Percentiles rank a stretch among this genome's conserved stretches.
These are phyloP conservation scores for Chalciporus sp. DNA, from an alignment of 1,284 basidiomycete species.

Conservation along the genomic window DNA sequence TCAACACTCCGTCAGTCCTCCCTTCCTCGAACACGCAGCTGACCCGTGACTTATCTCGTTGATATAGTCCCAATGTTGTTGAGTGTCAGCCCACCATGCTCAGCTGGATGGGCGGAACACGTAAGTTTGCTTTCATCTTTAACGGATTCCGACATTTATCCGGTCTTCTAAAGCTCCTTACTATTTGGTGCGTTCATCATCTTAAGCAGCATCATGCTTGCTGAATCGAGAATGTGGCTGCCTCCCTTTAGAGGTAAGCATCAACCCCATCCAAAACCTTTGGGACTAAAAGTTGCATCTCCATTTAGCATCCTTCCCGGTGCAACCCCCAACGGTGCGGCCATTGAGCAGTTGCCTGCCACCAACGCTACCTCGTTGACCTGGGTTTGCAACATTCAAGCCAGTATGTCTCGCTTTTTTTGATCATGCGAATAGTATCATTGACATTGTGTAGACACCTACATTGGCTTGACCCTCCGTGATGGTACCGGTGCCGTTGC, in stretches of 20 bases:
- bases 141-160: constrained; percentile 1
- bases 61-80: constrained; percentile 42
- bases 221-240: not conserved
- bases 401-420: constrained; percentile 3
- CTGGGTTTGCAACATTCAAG: constrained; percentile 47
- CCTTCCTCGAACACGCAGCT: not conserved
- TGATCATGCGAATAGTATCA: not conserved
- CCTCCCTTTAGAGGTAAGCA: constrained; percentile 26
- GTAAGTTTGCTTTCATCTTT: constrained; percentile 40
- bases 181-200: constrained; percentile 47
- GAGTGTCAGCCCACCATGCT: constrained; percentile 55
- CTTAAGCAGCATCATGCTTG: constrained; percentile 1
- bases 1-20: constrained; percentile 65
- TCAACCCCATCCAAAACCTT: not conserved
- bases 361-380: constrained; percentile 41
- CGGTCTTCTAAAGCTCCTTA: constrained; percentile 44
- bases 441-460: constrained; percentile 39
- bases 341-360: constrained; percentile 42
- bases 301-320: constrained; percentile 46
- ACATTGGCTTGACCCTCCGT: constrained; percentile 52
- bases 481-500: constrained; percentile 50
- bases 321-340: constrained; percentile 35
- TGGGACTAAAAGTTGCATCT: not conserved
- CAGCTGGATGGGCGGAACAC: constrained; percentile 49
- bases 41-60: constrained; percentile 9